phyloP scores from a whole-genome alignment of 208 protist species.

The Leishmania tarentolae region DNA sequence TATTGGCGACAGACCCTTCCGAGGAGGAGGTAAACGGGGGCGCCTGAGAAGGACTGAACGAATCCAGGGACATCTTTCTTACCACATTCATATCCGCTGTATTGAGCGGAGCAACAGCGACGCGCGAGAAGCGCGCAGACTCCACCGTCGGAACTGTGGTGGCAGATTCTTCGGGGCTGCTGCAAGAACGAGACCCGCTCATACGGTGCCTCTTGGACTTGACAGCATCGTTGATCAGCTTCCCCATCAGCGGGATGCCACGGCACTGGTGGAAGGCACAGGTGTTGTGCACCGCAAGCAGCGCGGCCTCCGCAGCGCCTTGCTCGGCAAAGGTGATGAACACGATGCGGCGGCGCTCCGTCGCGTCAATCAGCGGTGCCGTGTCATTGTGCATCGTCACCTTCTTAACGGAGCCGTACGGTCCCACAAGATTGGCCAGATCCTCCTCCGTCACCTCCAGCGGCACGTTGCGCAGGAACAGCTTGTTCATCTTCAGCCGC shows the following conservation, averaged over 20 bases:
- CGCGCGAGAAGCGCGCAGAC: background rate
- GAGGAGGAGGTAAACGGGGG: conserved; percentile 11
- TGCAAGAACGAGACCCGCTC: background rate
- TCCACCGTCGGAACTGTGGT: background rate
- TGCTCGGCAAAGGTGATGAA: conserved; percentile 49
- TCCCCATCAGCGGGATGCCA: conserved; percentile 43
- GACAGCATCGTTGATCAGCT: conserved; percentile 16
- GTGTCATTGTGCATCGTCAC: conserved; percentile 46
- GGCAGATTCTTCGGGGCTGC: background rate
- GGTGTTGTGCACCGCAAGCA: conserved; percentile 46
- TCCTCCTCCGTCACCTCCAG: conserved; percentile 25
- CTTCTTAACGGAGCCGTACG: conserved; percentile 28
- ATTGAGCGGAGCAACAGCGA: background rate
- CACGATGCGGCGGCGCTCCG: conserved; percentile 38
- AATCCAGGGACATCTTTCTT: conserved; percentile 19
- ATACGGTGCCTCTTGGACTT: conserved; percentile 26
- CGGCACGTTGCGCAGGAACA: conserved; percentile 62
- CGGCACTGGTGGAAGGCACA: conserved; percentile 37
- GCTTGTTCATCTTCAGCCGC: conserved; percentile 42
- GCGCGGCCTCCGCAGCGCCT: conserved; percentile 37
- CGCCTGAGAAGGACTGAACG: background rate
- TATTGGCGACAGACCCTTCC: conserved; percentile 18
- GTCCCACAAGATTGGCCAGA: conserved; percentile 14
- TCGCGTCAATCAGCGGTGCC: background rate
- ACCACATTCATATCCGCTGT: background rate